Conservation (phyloP, 2,329 filamentous ascomycete species). For the Monosporascus sp. region DNA sequence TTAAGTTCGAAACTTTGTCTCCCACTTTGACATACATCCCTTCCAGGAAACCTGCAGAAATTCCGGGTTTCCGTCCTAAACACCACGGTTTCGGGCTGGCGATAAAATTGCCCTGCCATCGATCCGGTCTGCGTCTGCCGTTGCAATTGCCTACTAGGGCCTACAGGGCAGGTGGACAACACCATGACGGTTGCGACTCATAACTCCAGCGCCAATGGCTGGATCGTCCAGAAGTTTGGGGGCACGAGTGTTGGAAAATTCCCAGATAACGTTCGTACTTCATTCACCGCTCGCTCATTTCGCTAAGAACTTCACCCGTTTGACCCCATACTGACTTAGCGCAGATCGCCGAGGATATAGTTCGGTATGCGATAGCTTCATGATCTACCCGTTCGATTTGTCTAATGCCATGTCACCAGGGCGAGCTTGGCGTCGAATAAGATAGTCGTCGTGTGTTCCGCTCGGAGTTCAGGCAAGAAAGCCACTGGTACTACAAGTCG, state of each 20-base stretch:
- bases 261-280: slow-evolving; percentile 56
- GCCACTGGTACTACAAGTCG: slow-evolving; percentile 91
- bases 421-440: slow-evolving; percentile 61
- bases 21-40: too few relatives aligned
- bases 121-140: not conserved
- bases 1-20: too few relatives aligned
- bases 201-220: slow-evolving; percentile 43
- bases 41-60: too few relatives aligned
- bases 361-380: slow-evolving; percentile 42
- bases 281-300: slow-evolving; percentile 14
- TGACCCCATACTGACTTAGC: slow-evolving; percentile 1
- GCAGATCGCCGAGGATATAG: slow-evolving; percentile 63
- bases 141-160: not conserved
- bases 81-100: too few relatives aligned
- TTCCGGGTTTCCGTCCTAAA: too few relatives aligned
- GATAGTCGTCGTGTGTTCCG: slow-evolving; percentile 92
- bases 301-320: not conserved
- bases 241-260: slow-evolving; percentile 96
- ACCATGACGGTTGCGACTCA: slow-evolving; percentile 10
- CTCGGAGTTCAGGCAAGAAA: slow-evolving; percentile 90
- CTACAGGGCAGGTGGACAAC: not conserved
- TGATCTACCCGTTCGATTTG: slow-evolving; percentile 3
- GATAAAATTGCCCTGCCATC: not conserved
- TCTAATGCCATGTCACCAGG: slow-evolving; percentile 32
- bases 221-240: slow-evolving; percentile 93